phyloP scores from a whole-genome alignment of 75 land plant genomes.

The Gnetum montanum region DNA sequence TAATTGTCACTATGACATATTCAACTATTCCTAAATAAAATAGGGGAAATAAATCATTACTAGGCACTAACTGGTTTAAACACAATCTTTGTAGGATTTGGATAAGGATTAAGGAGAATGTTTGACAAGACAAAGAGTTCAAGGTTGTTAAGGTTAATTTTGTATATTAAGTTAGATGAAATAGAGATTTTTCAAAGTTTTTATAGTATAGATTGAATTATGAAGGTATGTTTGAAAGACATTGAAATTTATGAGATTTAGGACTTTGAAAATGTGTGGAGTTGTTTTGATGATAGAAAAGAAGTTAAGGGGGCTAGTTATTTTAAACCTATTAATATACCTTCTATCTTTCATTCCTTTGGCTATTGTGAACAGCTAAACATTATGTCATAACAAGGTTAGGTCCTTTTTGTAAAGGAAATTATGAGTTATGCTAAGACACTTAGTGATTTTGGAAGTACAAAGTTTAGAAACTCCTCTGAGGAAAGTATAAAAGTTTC shows the following conservation, averaged over 20 bases:
- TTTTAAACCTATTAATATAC: constrained; percentile 56
- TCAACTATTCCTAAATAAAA: no score
- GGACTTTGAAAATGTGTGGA: constrained; percentile 54
- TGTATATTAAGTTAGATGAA: no score
- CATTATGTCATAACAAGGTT: constrained; percentile 28
- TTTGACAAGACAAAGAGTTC: no score
- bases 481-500: background rate
- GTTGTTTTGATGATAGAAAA: constrained; percentile 40
- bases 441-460: background rate
- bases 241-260: constrained; percentile 45
- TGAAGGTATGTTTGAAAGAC: constrained; percentile 58
- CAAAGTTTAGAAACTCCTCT: background rate
- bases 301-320: constrained; percentile 47
- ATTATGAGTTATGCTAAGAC: background rate
- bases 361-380: constrained; percentile 52
- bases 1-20: no score
- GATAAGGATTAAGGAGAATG: no score
- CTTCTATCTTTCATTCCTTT: constrained; percentile 37
- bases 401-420: constrained; percentile 50
- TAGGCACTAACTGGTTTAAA: no score
- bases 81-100: no score
- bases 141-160: no score
- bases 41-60: no score
- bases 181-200: no score
- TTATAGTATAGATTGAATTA: no score